Conservation (phyloP, 495 filamentous ascomycete species). For the Xylaria venustula region DNA sequence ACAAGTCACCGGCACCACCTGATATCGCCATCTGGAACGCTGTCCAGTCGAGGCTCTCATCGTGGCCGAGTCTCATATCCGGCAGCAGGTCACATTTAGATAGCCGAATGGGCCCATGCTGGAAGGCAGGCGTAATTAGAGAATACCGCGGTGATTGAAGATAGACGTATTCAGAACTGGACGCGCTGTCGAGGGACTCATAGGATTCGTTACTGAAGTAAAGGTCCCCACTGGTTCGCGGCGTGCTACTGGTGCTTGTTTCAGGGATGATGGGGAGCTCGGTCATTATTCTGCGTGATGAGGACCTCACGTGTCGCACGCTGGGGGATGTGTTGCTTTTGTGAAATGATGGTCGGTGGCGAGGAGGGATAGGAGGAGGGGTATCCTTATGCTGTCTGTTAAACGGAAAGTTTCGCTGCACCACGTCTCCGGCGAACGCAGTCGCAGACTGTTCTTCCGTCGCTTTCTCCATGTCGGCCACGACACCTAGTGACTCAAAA, state of each 20-base stretch:
- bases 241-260: constrained; percentile 9
- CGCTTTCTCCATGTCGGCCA: constrained; percentile 10
- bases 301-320: not conserved
- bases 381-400: constrained; percentile 17
- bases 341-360: not conserved
- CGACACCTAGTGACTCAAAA: constrained; percentile 25
- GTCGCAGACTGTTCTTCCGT: constrained; percentile 14
- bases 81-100: constrained; percentile 36
- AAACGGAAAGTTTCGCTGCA: constrained; percentile 13
- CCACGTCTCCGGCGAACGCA: constrained; percentile 8
- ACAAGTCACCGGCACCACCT: constrained; percentile 45
- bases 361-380: constrained; percentile 24
- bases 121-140: constrained; percentile 39
- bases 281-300: constrained; percentile 19
- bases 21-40: constrained; percentile 57
- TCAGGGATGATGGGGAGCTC: constrained; percentile 48
- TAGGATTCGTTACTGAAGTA: constrained; percentile 17
- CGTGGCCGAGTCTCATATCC: constrained; percentile 36
- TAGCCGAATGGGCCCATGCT: constrained; percentile 50
- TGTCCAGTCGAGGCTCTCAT: constrained; percentile 53
- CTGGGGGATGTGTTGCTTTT: constrained; percentile 18
- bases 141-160: constrained; percentile 44
- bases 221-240: constrained; percentile 15
- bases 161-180: constrained; percentile 37
- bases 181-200: constrained; percentile 18